Evolutionary conservation across 164 flowering plant species (phyloP).

Genomic region (Cinnamomum chago): DNA sequence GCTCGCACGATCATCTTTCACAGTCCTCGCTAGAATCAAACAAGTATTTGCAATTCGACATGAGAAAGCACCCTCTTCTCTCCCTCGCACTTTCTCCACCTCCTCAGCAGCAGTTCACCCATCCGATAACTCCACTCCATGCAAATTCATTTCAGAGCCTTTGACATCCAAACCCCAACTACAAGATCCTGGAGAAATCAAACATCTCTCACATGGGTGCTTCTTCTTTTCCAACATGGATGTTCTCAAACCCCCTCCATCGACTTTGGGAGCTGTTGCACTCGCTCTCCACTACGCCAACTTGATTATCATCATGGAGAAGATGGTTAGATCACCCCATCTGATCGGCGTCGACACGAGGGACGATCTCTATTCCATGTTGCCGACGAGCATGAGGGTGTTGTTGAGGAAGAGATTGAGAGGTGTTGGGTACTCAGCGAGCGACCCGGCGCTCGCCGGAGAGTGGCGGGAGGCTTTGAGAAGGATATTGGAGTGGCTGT

Average conservation of each 20-base stretch:
- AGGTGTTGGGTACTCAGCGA: conserved; percentile 69
- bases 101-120: conserved; percentile 66
- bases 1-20: conserved; percentile 56
- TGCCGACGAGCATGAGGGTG: conserved; percentile 59
- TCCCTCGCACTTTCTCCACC: conserved; percentile 59
- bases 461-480: conserved; percentile 83
- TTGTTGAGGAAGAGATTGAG: conserved; percentile 58
- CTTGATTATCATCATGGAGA: conserved; percentile 78
- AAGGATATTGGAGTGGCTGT: conserved; percentile 77
- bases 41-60: conserved; percentile 55
- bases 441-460: conserved; percentile 64
- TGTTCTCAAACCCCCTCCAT: conserved; percentile 52
- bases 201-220: conserved; percentile 4
- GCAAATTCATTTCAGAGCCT: conserved; percentile 38
- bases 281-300: conserved; percentile 78
- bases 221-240: conserved; percentile 58
- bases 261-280: conserved; percentile 63
- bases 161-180: conserved; percentile 11
- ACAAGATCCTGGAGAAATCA: neutral
- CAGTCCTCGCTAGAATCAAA: conserved; percentile 60
- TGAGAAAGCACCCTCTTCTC: conserved; percentile 11
- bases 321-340: conserved; percentile 79
- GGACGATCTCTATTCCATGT: conserved; percentile 81
- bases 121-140: conserved; percentile 28
- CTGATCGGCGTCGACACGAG: conserved; percentile 77